These are phyloP conservation scores for Chlamydomonas asymmetrica DNA, from an alignment of 139 green algal genomes.

Conservation along the genomic window DNA sequence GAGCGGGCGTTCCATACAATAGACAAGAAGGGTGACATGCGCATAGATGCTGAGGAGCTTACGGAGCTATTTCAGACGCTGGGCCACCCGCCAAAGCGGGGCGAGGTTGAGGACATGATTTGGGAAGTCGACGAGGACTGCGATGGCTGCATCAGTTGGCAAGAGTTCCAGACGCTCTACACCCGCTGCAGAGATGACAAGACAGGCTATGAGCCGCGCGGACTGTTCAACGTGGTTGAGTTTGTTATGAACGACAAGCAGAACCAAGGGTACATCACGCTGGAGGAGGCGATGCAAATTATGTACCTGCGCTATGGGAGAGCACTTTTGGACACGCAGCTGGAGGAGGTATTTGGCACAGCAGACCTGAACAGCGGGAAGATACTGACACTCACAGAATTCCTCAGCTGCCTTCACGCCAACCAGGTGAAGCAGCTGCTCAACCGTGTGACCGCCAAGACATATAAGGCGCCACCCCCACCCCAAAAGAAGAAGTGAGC, in stretches of 20 bases:
- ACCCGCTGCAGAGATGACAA: conserved; percentile 69
- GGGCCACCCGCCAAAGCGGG: conserved; percentile 74
- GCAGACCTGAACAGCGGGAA: conserved; percentile 87
- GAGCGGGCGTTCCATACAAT: conserved; percentile 76
- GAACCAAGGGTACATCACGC: conserved; percentile 57
- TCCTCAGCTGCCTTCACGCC: conserved; percentile 78
- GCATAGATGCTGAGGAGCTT: conserved; percentile 86
- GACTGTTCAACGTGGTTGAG: conserved; percentile 92
- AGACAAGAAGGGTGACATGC: conserved; percentile 80
- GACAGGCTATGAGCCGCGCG: conserved; percentile 85
- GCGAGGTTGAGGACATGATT: conserved; percentile 93
- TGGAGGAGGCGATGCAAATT: conserved; percentile 84
- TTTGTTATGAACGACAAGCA: conserved; percentile 95
- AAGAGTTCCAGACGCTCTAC: conserved; percentile 91
- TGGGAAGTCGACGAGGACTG: conserved; percentile 98
- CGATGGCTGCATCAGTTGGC: conserved; percentile 67
- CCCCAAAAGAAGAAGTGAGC: conserved; percentile 29
- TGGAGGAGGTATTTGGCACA: conserved; percentile 92
- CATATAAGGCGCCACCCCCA: conserved; percentile 66
- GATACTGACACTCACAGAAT: conserved; percentile 87
- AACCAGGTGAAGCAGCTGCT: conserved; percentile 72
- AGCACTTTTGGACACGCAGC: conserved; percentile 74
- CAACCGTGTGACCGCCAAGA: conserved; percentile 64
- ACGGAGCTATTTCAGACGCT: conserved; percentile 67
- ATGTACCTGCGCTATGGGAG: conserved; percentile 86